Evolutionary conservation across 805 yeast genomes (phyloP), one percentile per base, ranked within the genome.

Genomic region (Komagataella kurtzmanii): DNA sequence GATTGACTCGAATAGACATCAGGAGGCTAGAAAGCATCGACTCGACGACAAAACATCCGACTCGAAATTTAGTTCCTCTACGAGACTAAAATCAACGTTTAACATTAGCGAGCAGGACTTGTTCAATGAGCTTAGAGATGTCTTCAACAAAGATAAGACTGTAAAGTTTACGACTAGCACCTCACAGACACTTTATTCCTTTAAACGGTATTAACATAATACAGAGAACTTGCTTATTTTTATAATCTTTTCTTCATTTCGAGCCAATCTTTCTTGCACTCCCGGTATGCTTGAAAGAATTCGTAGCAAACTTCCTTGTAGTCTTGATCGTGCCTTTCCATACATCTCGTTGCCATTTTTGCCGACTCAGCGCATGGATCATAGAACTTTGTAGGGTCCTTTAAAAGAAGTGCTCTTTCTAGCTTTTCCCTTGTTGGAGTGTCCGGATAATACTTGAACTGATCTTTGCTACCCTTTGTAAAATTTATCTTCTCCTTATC

Each of bases 321-420:
- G 71, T 79, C 88, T 71, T 78, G 83, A 58, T 82, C 75, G 61
- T 90, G 87, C 49, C 85, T 66, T 58, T 88, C 91, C 64, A 91
- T 71, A 60, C 99, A 91, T 56, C 77, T 78, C 57, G 89, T 71
- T 47, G 96, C 86, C 81, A 95, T 91, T 62, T 81, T 82, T 7
- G 97, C 76, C 44, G 93, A 82, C 61, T 89, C 93, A 48, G 82
- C 85, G 66, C 99, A 91, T 0, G 99, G 99, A 63, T 91, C 97
- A 61, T 85, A 91, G 65, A 75, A 93, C 62, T 85, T 80, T 6
- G 95, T 83, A 3, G 95, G 84, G 40, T 78, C 90, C 60, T 91
- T 90, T 17, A 78, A 68, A 1, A 80, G 72, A 72, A 89, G 89
- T 53, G 79, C 72, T 55, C 76, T 76, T 60, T 81, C 81, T 62